Percentiles rank a stretch among this genome's conserved stretches.
These are phyloP conservation scores for Puccinia brachypodii DNA, from an alignment of 1,284 basidiomycete genomes.

Conservation along the genomic window DNA sequence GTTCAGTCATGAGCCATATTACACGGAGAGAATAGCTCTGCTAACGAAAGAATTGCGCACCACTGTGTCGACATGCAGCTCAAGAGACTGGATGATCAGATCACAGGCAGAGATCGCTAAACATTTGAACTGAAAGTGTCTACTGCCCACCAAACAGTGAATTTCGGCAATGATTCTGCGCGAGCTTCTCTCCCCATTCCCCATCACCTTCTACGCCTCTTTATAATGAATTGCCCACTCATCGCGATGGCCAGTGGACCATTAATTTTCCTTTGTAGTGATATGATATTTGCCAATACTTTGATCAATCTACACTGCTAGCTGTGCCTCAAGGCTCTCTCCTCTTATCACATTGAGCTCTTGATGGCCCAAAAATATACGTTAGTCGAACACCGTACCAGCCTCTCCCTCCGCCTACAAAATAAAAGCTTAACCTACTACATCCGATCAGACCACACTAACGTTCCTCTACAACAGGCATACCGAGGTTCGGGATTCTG, in stretches of 20 bases:
- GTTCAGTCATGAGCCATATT: not conserved
- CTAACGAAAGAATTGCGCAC: not conserved
- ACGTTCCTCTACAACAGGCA: not conserved
- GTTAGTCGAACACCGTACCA: not conserved
- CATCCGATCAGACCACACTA: not conserved
- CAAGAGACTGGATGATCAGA: not conserved
- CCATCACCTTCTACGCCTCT: not conserved
- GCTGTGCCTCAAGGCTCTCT: not conserved
- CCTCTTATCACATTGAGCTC: not conserved
- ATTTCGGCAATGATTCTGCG: not conserved
- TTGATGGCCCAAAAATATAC: not conserved
- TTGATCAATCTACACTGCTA: not conserved
- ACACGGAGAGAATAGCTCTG: not conserved
- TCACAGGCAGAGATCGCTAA: not conserved
- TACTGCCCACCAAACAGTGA: not conserved
- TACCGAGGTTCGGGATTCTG: not conserved
- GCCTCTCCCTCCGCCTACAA: too few relatives aligned
- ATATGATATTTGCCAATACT: not conserved
- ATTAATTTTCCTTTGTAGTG: too few relatives aligned
- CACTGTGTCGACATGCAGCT: not conserved
- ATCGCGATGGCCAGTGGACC: too few relatives aligned
- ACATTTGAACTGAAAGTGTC: not conserved
- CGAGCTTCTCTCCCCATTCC: not conserved
- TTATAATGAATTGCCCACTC: too few relatives aligned
- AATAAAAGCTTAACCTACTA: not conserved